A percentile compares a stretch with the other conserved stretches of the same genome.
phyloP scores from a whole-genome alignment of 495 filamentous ascomycete genomes.

The Penicillium riverlandense region DNA sequence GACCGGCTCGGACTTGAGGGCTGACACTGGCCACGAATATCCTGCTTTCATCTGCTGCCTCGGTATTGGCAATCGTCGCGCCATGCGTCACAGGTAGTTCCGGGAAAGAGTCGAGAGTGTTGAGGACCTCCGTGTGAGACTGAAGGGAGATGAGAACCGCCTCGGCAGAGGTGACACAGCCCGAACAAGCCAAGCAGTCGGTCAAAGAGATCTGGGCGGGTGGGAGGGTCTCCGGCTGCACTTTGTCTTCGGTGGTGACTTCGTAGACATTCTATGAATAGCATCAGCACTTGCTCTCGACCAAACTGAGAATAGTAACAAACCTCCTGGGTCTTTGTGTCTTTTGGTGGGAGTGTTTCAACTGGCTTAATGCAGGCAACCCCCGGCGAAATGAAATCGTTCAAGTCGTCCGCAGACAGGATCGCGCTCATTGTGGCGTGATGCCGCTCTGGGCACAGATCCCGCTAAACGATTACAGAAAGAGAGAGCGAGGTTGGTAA shows the following conservation, averaged over 20 bases:
- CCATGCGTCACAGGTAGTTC: conserved; percentile 32
- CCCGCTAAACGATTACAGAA: conserved; percentile 3
- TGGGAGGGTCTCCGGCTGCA: conserved; percentile 46
- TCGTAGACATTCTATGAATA: conserved; percentile 61
- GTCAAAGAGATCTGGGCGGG: conserved; percentile 89
- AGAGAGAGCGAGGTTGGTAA: background rate
- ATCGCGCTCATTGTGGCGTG: conserved; percentile 78
- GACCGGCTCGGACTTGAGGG: conserved; percentile 78
- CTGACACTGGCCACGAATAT: conserved; percentile 88
- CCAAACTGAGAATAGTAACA: conserved; percentile 6
- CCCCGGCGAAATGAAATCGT: conserved; percentile 97
- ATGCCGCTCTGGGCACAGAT: conserved; percentile 7
- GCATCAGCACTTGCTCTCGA: conserved; percentile 9
- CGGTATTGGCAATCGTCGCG: conserved; percentile 16
- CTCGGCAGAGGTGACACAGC: conserved; percentile 95
- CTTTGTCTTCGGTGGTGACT: conserved; percentile 86
- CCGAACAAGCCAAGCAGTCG: conserved; percentile 94
- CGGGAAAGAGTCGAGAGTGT: conserved; percentile 63
- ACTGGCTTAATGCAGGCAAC: conserved; percentile 98
- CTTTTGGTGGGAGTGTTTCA: conserved; percentile 69
- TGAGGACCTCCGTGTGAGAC: conserved; percentile 84
- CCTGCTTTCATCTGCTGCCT: conserved; percentile 43
- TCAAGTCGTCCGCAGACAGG: conserved; percentile 90
- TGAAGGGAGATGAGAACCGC: conserved; percentile 90
- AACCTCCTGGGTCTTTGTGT: conserved; percentile 26